Conservation (phyloP, 2,329 filamentous ascomycete species). For the Hymenoscyphus scutula region DNA sequence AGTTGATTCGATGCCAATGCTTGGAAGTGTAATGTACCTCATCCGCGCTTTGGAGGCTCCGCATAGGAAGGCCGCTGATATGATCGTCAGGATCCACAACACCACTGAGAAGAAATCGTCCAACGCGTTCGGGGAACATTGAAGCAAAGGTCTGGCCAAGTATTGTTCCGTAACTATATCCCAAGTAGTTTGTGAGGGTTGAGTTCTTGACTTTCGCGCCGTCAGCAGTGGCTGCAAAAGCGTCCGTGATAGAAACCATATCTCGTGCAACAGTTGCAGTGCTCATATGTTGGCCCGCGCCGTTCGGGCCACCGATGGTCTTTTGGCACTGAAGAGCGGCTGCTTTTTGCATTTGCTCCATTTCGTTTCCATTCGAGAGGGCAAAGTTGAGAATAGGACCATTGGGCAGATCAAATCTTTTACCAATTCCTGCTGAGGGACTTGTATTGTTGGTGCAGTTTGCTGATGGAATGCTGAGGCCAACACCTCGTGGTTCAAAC, state of each 20-base stretch:
- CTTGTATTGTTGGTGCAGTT: slow-evolving; percentile 12
- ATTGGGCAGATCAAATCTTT: neutral
- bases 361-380: no score
- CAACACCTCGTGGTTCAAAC: slow-evolving; percentile 48
- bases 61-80: slow-evolving; percentile 42
- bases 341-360: neutral
- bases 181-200: slow-evolving; percentile 41
- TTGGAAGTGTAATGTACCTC: neutral
- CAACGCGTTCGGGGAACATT: slow-evolving; percentile 42
- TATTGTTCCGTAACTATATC: slow-evolving; percentile 47
- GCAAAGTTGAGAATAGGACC: neutral
- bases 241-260: slow-evolving; percentile 8
- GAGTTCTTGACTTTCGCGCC: slow-evolving; percentile 1
- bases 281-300: slow-evolving; percentile 11
- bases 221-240: slow-evolving; percentile 27
- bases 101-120: slow-evolving; percentile 38
- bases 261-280: slow-evolving; percentile 10
- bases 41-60: slow-evolving; percentile 27
- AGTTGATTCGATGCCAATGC: no score
- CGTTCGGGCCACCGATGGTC: slow-evolving; percentile 5
- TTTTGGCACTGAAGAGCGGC: neutral
- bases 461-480: slow-evolving; percentile 18
- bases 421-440: neutral
- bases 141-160: slow-evolving; percentile 44
- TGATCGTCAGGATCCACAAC: slow-evolving; percentile 28